Conservation (phyloP, 805 yeast species). For the Zygosaccharomyces siamensis region DNA sequence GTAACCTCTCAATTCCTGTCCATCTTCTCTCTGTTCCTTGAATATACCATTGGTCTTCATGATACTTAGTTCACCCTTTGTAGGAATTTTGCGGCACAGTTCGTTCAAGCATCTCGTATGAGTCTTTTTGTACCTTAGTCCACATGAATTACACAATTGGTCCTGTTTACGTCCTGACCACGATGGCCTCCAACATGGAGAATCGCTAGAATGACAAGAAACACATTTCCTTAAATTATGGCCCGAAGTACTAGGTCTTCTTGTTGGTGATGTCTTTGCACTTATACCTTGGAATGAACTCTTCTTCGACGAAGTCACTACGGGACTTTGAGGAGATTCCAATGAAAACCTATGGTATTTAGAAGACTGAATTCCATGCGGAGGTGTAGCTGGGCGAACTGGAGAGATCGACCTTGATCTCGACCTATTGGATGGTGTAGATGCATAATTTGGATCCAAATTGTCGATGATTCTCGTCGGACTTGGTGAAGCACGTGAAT, state of each 20-base stretch:
- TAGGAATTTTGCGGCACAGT: slow-evolving; percentile 82
- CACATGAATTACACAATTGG: slow-evolving; percentile 96
- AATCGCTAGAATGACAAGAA: slow-evolving; percentile 83
- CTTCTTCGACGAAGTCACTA: slow-evolving; percentile 10
- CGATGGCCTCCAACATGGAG: slow-evolving; percentile 98
- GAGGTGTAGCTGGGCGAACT: slow-evolving; percentile 16
- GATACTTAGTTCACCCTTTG: slow-evolving; percentile 90
- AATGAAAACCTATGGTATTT: slow-evolving; percentile 23
- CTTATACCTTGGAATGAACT: slow-evolving; percentile 5
- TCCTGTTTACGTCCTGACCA: slow-evolving; percentile 82
- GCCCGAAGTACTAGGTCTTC: slow-evolving; percentile 14
- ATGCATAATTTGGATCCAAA: not conserved
- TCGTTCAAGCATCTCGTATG: slow-evolving; percentile 81
- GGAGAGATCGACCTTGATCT: slow-evolving; percentile 19
- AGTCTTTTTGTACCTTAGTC: slow-evolving; percentile 89
- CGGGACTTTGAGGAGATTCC: slow-evolving; percentile 21
- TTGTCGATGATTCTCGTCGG: slow-evolving; percentile 4
- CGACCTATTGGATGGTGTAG: slow-evolving; percentile 3
- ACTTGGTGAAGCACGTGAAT: slow-evolving; percentile 5
- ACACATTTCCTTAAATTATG: slow-evolving; percentile 57
- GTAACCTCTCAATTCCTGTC: slow-evolving; percentile 34
- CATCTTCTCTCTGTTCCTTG: slow-evolving; percentile 31
- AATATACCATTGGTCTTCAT: slow-evolving; percentile 68
- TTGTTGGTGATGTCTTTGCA: slow-evolving; percentile 9
- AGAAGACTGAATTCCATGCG: slow-evolving; percentile 12